Base-by-base conservation (phyloP, 2,329 filamentous ascomycete species). In the Talaromyces sp. region DNA sequence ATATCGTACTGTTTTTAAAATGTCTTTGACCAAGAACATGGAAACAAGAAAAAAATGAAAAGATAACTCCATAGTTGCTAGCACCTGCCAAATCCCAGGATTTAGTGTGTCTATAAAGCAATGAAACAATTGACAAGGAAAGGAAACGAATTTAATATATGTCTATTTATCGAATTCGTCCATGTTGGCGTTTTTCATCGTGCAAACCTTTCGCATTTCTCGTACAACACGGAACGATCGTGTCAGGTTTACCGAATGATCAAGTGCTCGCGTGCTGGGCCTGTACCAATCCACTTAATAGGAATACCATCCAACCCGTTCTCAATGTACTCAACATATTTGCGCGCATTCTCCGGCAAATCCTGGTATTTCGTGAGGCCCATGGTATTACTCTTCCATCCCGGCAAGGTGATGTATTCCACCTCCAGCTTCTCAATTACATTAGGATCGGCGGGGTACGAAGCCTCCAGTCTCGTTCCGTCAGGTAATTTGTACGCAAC, bases 251-350 rank as follows among this genome's bases (percentile, higher is more conserved):
- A 65, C 73, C 83, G 77, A 60, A 80, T 75, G 71, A 88, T 85
- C 85, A 88, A 87, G 71, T 85, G 82, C 66, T 86, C 84, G 66
- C 85, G 77, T 52, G 79, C 81, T 61, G 85, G 85, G 12, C 86
- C 86, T 9, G 85, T 86, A 42, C 86, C 86, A 70, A 88, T 86
- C 78, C 83, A 88, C 76, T 83, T 86, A 63, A 87, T 77, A 65
- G 78, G 81, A 44, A 87, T 81, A 56, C 81, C 83, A 55, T 64
- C 75, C 61, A 85, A 80, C 65, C 83, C 78, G 56, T 69, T 68
- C 77, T 88, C 86, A 67, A 88, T 85, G 71, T 82, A 87, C 73
- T 86, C 81, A 62, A 88, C 77, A 68, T 88, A 88, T 64, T 81
- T 81, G 67, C 79, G 78, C 31, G 86, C 86, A 63, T 86, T 82